These are phyloP conservation scores for Truncatella angustata DNA, from an alignment of 2,329 filamentous ascomycete species.

Conservation along the genomic window DNA sequence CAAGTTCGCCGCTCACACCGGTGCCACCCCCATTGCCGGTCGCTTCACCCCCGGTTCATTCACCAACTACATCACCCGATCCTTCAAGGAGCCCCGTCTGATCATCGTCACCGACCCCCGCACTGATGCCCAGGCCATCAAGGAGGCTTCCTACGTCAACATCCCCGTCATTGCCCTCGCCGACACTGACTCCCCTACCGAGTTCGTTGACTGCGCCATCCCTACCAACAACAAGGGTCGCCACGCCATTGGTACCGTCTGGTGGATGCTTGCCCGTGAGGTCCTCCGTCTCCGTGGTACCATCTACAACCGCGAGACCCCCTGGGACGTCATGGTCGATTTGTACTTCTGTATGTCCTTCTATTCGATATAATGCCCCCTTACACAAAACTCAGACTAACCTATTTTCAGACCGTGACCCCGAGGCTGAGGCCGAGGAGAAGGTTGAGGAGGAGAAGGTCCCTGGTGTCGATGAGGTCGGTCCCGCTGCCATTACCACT, in stretches of 20 bases:
- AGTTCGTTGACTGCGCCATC: slow-evolving; percentile 99
- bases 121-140: slow-evolving; percentile 99
- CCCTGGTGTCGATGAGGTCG: slow-evolving; percentile 80
- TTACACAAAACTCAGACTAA: slow-evolving; percentile 16
- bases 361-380: neutral
- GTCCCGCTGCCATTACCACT: slow-evolving; percentile 72
- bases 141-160: slow-evolving; percentile 99
- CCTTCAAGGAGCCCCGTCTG: slow-evolving; percentile 99
- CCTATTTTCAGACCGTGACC: slow-evolving; percentile 74
- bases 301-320: slow-evolving; percentile 89
- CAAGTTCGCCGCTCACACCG: slow-evolving; percentile 99
- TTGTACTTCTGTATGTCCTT: slow-evolving; percentile 85
- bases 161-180: slow-evolving; percentile 99
- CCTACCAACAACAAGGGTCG: slow-evolving; percentile 99
- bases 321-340: slow-evolving; percentile 99
- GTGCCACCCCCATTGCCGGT: slow-evolving; percentile 95
- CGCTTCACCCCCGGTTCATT: slow-evolving; percentile 99
- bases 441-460: slow-evolving; percentile 93
- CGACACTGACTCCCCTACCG: slow-evolving; percentile 98
- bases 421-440: slow-evolving; percentile 99
- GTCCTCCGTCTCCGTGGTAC: slow-evolving; percentile 98
- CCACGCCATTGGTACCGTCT: slow-evolving; percentile 96
- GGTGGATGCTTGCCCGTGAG: slow-evolving; percentile 99
- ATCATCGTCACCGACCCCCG: slow-evolving; percentile 99
- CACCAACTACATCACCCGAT: slow-evolving; percentile 99